These are phyloP conservation scores for Naganishia sp. DNA, from an alignment of 1,284 basidiomycete genomes.

Conservation along the genomic window DNA sequence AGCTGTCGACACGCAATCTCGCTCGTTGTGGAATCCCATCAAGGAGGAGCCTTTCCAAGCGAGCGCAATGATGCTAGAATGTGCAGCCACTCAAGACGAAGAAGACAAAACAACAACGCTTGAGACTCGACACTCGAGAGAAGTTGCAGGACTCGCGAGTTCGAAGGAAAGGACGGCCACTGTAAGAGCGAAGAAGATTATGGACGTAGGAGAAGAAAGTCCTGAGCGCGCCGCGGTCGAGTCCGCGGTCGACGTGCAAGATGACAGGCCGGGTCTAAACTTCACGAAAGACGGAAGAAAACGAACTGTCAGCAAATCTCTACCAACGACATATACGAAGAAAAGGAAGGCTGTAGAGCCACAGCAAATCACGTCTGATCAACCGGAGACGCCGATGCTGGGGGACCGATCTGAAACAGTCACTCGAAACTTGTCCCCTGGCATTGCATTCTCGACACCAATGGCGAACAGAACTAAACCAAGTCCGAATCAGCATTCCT, in stretches of 20 bases:
- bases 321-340: slow-evolving; percentile 2
- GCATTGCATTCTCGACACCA: background rate
- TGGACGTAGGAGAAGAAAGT: slow-evolving; percentile 20
- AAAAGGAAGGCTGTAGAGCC: slow-evolving; percentile 3
- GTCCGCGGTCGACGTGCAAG: slow-evolving; percentile 17
- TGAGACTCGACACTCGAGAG: background rate
- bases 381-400: background rate
- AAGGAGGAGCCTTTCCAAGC: slow-evolving; percentile 8
- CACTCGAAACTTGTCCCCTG: background rate
- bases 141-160: background rate
- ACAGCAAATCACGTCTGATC: no score
- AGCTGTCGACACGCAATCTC: background rate
- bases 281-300: background rate
- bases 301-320: background rate
- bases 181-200: background rate
- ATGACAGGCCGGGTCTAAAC: background rate
- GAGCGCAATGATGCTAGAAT: background rate
- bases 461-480: background rate
- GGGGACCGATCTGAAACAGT: background rate
- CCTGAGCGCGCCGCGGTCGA: slow-evolving; percentile 24
- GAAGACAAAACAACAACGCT: background rate
- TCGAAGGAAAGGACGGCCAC: background rate
- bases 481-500: background rate
- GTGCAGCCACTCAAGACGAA: background rate
- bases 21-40: background rate